A percentile compares a stretch with the other conserved stretches of the same genome.
phyloP scores from a whole-genome alignment of 306 rosid genomes.

The Cyamopsis tetragonoloba region DNA sequence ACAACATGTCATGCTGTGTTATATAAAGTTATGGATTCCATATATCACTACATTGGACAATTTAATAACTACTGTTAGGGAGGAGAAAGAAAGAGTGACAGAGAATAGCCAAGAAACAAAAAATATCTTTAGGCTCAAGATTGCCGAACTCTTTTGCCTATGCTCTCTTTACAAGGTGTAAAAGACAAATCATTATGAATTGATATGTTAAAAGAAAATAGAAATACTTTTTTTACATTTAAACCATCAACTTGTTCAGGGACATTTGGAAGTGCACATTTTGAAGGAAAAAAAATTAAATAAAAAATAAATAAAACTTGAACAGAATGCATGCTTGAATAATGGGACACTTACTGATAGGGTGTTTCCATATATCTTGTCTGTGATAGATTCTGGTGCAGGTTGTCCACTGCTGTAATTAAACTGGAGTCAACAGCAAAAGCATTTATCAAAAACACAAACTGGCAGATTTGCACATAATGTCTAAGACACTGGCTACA shows the following conservation, averaged over 20 bases:
- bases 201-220: neutral
- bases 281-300: neutral
- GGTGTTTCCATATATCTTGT: slow-evolving; percentile 96
- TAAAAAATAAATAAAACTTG: too few relatives aligned
- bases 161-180: neutral
- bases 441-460: slow-evolving; percentile 34
- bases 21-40: neutral
- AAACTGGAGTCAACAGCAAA: slow-evolving; percentile 51
- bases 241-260: neutral
- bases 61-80: neutral
- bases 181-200: neutral
- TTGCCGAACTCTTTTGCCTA: neutral
- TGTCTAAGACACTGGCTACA: slow-evolving; percentile 9
- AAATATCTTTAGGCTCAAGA: neutral
- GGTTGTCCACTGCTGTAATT: slow-evolving; percentile 98
- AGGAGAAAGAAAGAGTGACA: neutral
- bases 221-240: neutral
- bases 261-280: neutral
- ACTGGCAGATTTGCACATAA: slow-evolving; percentile 5
- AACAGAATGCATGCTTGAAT: neutral
- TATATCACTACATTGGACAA: neutral
- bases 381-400: slow-evolving; percentile 97
- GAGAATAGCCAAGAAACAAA: neutral
- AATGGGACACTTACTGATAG: slow-evolving; percentile 64
- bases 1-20: neutral